These are phyloP conservation scores for Penicillium lagena DNA, from an alignment of 495 filamentous ascomycete species.

Conservation along the genomic window DNA sequence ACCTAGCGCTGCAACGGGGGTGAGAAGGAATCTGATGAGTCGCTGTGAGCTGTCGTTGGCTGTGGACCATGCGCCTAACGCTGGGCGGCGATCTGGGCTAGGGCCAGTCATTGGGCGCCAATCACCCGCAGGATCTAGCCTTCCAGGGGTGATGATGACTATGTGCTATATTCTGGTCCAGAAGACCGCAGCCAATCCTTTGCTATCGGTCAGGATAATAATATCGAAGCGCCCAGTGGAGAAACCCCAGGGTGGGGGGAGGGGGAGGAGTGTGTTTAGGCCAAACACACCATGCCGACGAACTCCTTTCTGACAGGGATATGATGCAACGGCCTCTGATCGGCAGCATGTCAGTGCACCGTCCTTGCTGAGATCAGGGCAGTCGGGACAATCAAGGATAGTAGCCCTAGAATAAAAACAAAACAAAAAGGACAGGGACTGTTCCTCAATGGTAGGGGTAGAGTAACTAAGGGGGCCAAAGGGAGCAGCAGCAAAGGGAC, in stretches of 20 bases:
- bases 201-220: background rate
- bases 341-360: background rate
- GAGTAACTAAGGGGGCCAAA: too few relatives aligned
- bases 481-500: too few relatives aligned
- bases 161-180: too few relatives aligned
- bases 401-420: background rate
- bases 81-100: constrained; percentile 2
- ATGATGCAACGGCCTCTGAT: background rate
- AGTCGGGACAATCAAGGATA: background rate
- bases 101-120: constrained; percentile 20
- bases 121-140: constrained; percentile 23
- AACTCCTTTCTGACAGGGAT: constrained; percentile 6
- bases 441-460: too few relatives aligned
- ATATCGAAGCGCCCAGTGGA: background rate
- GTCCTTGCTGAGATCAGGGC: background rate
- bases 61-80: constrained; percentile 18
- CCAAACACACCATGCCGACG: constrained; percentile 23
- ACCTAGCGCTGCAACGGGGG: constrained; percentile 2
- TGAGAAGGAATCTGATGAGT: constrained; percentile 24
- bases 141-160: too few relatives aligned
- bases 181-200: too few relatives aligned
- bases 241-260: constrained; percentile 15
- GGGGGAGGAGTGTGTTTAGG: constrained; percentile 12
- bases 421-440: too few relatives aligned
- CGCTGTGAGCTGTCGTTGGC: constrained; percentile 28